These are phyloP conservation scores for Claviceps citrina DNA, from an alignment of 2,329 filamentous ascomycete genomes.

Conservation along the genomic window DNA sequence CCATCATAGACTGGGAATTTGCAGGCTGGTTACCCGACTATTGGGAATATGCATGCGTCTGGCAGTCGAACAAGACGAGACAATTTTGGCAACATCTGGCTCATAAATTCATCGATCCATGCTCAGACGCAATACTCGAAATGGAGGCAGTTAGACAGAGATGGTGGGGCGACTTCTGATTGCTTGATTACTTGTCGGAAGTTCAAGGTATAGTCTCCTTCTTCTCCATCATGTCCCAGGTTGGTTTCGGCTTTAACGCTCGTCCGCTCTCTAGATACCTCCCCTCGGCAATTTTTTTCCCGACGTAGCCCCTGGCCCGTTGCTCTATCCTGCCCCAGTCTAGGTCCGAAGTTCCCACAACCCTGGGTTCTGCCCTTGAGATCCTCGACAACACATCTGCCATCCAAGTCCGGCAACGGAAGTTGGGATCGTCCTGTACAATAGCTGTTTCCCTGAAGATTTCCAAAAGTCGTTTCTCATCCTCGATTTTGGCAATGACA, in stretches of 20 bases:
- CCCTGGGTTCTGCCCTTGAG: constrained; percentile 17
- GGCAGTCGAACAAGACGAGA: constrained; percentile 8
- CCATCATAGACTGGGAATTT: constrained; percentile 25
- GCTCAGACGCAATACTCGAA: constrained; percentile 20
- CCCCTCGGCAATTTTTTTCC: constrained; percentile 15
- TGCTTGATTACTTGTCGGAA: background rate
- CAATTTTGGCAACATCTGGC: constrained; percentile 23
- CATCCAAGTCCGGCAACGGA: constrained; percentile 27
- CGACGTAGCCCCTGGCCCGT: constrained; percentile 20
- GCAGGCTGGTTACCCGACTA: constrained; percentile 20
- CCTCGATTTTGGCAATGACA: constrained; percentile 23
- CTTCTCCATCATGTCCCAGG: constrained; percentile 14
- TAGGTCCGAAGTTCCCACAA: constrained; percentile 21
- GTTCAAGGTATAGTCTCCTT: constrained; percentile 12
- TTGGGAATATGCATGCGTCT: constrained; percentile 20
- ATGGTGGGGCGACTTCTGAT: constrained; percentile 16
- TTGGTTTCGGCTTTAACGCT: constrained; percentile 14
- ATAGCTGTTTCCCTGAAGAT: constrained; percentile 19
- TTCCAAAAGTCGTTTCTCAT: constrained; percentile 17
- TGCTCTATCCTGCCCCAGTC: constrained; percentile 23
- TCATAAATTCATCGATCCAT: constrained; percentile 21
- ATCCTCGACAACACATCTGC: constrained; percentile 19
- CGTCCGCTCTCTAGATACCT: constrained; percentile 8
- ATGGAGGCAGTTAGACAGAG: constrained; percentile 26
- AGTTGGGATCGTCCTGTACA: constrained; percentile 19